phyloP scores from a whole-genome alignment of 2,329 filamentous ascomycete species.

The Fusarium multiceps region DNA sequence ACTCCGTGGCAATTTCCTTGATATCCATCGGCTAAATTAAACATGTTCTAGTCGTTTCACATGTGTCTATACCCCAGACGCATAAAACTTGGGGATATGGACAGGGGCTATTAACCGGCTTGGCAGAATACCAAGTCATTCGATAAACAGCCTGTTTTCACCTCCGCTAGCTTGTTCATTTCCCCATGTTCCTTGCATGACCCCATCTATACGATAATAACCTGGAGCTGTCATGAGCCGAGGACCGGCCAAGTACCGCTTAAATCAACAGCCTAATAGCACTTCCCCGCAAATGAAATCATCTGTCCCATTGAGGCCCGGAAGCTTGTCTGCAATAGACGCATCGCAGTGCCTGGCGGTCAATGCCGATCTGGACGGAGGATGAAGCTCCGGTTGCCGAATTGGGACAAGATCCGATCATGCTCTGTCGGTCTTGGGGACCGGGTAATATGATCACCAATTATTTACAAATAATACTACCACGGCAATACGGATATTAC shows the following conservation, averaged over 20 bases:
- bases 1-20: neutral
- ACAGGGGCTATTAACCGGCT: constrained; percentile 15
- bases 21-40: constrained; percentile 13
- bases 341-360: neutral
- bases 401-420: neutral
- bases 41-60: neutral
- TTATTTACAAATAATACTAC: neutral
- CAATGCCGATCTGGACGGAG: constrained; percentile 1
- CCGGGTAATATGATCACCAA: neutral
- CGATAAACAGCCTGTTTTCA: neutral
- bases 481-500: neutral
- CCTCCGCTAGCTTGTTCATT: too few species aligned
- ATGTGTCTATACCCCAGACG: neutral
- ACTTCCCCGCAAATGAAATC: neutral
- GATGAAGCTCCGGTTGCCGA: neutral
- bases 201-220: neutral
- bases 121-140: neutral
- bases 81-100: neutral
- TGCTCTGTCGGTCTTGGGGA: neutral
- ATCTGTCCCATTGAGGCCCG: neutral
- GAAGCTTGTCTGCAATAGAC: neutral
- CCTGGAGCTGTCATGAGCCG: neutral
- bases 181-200: constrained; percentile 3
- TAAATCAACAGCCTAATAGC: constrained; percentile 14
- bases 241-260: neutral